Conservation (phyloP, 768 basidiomycete species). For the Fomitopsis serialis region DNA sequence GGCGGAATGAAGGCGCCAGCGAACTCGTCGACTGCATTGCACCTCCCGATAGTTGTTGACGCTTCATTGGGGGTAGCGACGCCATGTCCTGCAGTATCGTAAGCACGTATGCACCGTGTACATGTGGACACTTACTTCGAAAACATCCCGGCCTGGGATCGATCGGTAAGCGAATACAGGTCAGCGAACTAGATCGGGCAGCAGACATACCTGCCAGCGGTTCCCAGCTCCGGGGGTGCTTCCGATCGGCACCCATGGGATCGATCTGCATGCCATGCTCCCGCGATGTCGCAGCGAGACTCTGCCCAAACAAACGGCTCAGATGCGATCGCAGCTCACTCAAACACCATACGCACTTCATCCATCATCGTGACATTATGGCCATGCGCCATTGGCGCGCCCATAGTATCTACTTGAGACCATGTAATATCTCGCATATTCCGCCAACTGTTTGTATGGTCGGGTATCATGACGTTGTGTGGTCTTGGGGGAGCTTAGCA, state of each 20-base stretch:
- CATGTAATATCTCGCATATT: slow-evolving; percentile 16
- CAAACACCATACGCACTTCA: not conserved
- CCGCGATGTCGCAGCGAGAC: slow-evolving; percentile 5
- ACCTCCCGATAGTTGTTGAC: slow-evolving; percentile 18
- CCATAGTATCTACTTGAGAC: slow-evolving; percentile 16
- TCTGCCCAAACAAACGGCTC: not conserved
- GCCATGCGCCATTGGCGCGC: slow-evolving; percentile 12
- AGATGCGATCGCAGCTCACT: not conserved
- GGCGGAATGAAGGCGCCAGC: slow-evolving; percentile 16
- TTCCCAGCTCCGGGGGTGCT: slow-evolving; percentile 24
- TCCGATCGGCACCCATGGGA: slow-evolving; percentile 18
- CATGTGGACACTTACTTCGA: slow-evolving; percentile 20
- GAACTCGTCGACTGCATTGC: slow-evolving; percentile 13
- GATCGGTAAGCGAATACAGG: not conserved
- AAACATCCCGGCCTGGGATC: slow-evolving; percentile 13
- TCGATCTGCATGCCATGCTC: slow-evolving; percentile 19
- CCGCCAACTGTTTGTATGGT: slow-evolving; percentile 15
- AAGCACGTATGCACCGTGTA: not conserved
- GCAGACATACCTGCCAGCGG: slow-evolving; percentile 16
- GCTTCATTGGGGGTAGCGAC: slow-evolving; percentile 21
- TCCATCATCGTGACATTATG: slow-evolving; percentile 15
- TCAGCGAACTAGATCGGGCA: not conserved
- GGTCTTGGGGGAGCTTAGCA: slow-evolving; percentile 3
- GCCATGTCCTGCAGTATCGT: slow-evolving; percentile 18
- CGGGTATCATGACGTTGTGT: slow-evolving; percentile 13